Base-by-base conservation (phyloP, 345 rosid species). In the Rubroshorea leprosula region DNA sequence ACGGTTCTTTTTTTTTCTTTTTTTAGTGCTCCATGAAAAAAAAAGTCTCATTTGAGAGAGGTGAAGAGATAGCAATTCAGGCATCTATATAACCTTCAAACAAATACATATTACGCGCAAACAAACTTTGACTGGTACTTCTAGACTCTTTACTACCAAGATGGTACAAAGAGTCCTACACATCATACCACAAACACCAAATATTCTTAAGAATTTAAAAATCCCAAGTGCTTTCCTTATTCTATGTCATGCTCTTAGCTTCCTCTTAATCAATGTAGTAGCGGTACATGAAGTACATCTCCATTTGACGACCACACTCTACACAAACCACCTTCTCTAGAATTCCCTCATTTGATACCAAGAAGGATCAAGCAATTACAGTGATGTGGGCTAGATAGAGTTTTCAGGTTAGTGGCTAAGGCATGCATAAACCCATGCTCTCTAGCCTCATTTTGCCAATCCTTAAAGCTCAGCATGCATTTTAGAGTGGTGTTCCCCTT, bases 361-460 rank as follows among this genome's bases (percentile, higher is more conserved):
- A 87, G 90, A n/a, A 87, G 80, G 50, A 82, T 67, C 45, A 87
- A 65, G 21, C 77, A 58, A 49, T 73, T 78, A 75, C 91, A 84
- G 51, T 84, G 91, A 43, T 66, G 79, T 17, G 83, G 80, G 1
- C 64, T 72, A n/a, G 64, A 72, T 51, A 73, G 76, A 51, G 55
- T 56, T 20, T 44, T 49, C 17, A 82, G 79, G 56, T 75, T 68
- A 13, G 75, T 82, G 24, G 38, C 63, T 5, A 82, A 56, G 19
- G 95, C 86, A 23, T 68, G 78, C 12, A 82, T 8, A 54, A 84
- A 78, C 6, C 91, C 95, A 14, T 58, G 27, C 60, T 60, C 3
- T 49, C 55, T 6, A 39, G 65, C 72, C 10, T 46, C 17, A 0
- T 27, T 58, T 67, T 29, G 69, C 86, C 86, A 83, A 20, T 16